phyloP scores from a whole-genome alignment of 2,329 filamentous ascomycete genomes.

The Xylaria sp. region DNA sequence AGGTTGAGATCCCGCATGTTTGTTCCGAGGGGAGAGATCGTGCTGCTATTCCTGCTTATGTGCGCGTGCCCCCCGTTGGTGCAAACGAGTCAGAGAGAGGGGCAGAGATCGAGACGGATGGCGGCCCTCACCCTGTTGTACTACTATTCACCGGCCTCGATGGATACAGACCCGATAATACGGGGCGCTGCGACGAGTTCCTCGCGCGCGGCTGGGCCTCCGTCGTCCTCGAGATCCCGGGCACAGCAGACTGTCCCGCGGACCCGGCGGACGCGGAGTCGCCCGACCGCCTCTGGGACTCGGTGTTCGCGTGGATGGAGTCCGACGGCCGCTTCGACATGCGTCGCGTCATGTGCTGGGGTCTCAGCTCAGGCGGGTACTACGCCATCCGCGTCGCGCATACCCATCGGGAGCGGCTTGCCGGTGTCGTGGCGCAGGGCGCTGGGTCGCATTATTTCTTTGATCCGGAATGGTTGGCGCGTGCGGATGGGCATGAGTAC shows the following conservation, averaged over 20 bases:
- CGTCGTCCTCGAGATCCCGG: slow-evolving; percentile 73
- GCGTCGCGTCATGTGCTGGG: slow-evolving; percentile 69
- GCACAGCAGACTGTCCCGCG: slow-evolving; percentile 74
- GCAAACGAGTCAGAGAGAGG: too few species aligned
- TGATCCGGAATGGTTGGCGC: slow-evolving; percentile 67
- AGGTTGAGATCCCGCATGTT: slow-evolving; percentile 70
- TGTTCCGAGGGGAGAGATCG: slow-evolving; percentile 63
- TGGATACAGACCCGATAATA: slow-evolving; percentile 73
- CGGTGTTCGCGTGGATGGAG: slow-evolving; percentile 69
- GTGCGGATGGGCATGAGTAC: slow-evolving; percentile 74
- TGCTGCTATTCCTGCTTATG: slow-evolving; percentile 70
- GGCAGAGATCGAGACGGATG: too few species aligned
- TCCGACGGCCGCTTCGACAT: slow-evolving; percentile 64
- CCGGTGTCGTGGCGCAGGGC: slow-evolving; percentile 70
- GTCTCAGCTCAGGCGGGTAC: slow-evolving; percentile 73
- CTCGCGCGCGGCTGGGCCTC: slow-evolving; percentile 70
- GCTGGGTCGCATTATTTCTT: slow-evolving; percentile 73
- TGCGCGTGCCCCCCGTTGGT: slow-evolving; percentile 71
- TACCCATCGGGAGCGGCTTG: slow-evolving; percentile 67
- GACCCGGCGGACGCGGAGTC: slow-evolving; percentile 68
- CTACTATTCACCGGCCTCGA: slow-evolving; percentile 71
- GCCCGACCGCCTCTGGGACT: slow-evolving; percentile 71
- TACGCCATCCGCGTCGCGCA: slow-evolving; percentile 75
- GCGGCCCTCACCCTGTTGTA: slow-evolving; percentile 58
- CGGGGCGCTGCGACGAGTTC: slow-evolving; percentile 70